These are phyloP conservation scores for Starmerella powellii DNA, from an alignment of 805 yeast genomes.

Conservation along the genomic window DNA sequence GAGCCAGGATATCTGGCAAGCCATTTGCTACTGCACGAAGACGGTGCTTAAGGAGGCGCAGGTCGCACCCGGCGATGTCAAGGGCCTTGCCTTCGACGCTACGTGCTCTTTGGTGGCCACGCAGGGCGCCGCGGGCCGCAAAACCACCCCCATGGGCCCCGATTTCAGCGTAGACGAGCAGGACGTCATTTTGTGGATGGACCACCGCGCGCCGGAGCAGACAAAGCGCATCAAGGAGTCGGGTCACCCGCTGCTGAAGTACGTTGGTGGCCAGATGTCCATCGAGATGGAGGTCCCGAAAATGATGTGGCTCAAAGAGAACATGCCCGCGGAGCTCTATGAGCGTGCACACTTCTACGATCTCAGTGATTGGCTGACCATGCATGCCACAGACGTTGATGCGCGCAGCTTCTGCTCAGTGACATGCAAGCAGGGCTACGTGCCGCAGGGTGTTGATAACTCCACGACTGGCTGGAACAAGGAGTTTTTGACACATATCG, in stretches of 20 bases:
- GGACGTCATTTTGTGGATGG: slow-evolving; percentile 95
- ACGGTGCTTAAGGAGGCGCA: slow-evolving; percentile 63
- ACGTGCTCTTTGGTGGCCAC: slow-evolving; percentile 89
- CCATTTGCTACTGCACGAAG: slow-evolving; percentile 69
- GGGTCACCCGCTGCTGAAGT: slow-evolving; percentile 64
- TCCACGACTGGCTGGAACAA: slow-evolving; percentile 81
- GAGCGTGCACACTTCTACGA: slow-evolving; percentile 69
- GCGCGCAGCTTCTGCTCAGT: slow-evolving; percentile 81
- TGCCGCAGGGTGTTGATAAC: slow-evolving; percentile 84
- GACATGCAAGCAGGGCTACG: slow-evolving; percentile 90
- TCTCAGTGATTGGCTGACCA: slow-evolving; percentile 82
- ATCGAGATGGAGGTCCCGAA: slow-evolving; percentile 98
- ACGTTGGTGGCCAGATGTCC: slow-evolving; percentile 96
- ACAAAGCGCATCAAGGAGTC: slow-evolving; percentile 73
- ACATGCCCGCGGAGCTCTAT: slow-evolving; percentile 55
- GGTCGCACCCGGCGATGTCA: slow-evolving; percentile 52
- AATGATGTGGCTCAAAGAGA: slow-evolving; percentile 86
- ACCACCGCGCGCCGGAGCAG: slow-evolving; percentile 81
- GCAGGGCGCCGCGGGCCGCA: slow-evolving; percentile 41
- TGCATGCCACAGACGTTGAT: slow-evolving; percentile 77
- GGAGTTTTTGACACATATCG: slow-evolving; percentile 58
- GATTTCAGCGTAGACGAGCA: slow-evolving; percentile 61
- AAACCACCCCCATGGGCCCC: slow-evolving; percentile 85
- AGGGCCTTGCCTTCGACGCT: slow-evolving; percentile 93
- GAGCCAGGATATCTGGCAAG: slow-evolving; percentile 79